These are phyloP conservation scores for Colletotrichum shisoi DNA, from an alignment of 2,329 filamentous ascomycete species.

Conservation along the genomic window DNA sequence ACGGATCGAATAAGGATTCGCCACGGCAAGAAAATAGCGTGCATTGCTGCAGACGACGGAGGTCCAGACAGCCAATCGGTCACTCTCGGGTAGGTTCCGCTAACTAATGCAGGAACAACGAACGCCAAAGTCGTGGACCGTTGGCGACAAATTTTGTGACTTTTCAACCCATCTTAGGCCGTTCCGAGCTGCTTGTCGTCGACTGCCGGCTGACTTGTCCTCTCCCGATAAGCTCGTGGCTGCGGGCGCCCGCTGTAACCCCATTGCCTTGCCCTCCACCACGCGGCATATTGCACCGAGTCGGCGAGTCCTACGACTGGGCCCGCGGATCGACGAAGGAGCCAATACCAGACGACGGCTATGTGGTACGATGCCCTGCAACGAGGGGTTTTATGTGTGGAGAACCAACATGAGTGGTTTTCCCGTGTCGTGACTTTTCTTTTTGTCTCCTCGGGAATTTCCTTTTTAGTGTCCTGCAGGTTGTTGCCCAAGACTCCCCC, in stretches of 20 bases:
- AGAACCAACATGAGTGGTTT: conserved; percentile 22
- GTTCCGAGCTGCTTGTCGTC: conserved; percentile 7
- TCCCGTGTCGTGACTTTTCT: conserved; percentile 23
- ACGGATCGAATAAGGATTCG: conserved; percentile 31
- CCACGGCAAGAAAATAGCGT: conserved; percentile 28
- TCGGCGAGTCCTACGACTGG: conserved; percentile 24
- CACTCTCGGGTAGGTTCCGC: conserved; percentile 26
- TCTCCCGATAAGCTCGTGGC: conserved; percentile 1
- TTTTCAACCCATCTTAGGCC: background rate
- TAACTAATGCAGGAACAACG: conserved; percentile 38
- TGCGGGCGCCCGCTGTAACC: background rate
- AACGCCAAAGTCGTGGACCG: conserved; percentile 16
- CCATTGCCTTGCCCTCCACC: conserved; percentile 1
- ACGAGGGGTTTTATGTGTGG: conserved; percentile 6
- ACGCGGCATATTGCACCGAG: conserved; percentile 16
- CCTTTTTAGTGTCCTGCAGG: conserved; percentile 4
- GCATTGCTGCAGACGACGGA: conserved; percentile 12
- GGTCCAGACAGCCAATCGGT: conserved; percentile 15
- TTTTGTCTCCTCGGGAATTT: conserved; percentile 16
- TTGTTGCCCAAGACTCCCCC: conserved; percentile 12
- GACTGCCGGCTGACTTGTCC: background rate
- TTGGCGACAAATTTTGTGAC: background rate
- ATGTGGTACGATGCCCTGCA: conserved; percentile 20
- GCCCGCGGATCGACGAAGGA: conserved; percentile 22
- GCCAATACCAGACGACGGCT: conserved; percentile 17